phyloP scores from a whole-genome alignment of 2,329 filamentous ascomycete genomes.

The Diaporthe citri region DNA sequence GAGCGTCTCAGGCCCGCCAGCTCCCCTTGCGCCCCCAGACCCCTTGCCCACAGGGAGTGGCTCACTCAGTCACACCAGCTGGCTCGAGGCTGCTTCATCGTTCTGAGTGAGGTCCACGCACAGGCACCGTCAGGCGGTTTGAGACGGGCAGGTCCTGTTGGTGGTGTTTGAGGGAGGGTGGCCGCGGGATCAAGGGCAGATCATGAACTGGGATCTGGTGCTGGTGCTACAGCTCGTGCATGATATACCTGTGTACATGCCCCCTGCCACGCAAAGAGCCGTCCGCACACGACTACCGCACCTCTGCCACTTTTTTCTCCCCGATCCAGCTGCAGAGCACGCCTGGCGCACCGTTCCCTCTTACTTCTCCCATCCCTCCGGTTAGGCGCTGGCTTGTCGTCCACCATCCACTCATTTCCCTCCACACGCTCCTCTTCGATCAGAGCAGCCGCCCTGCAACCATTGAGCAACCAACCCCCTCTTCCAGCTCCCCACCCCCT shows the following conservation, averaged over 20 bases:
- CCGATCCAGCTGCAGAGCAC: slow-evolving; percentile 28
- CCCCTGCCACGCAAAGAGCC: slow-evolving; percentile 14
- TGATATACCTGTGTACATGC: slow-evolving; percentile 29
- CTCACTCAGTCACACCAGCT: slow-evolving; percentile 31
- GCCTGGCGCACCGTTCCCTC: slow-evolving; percentile 39
- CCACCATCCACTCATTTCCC: slow-evolving; percentile 46
- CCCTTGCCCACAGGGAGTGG: slow-evolving; percentile 29
- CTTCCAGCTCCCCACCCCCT: slow-evolving; percentile 15
- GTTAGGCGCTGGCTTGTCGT: slow-evolving; percentile 47
- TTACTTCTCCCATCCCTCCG: slow-evolving; percentile 35
- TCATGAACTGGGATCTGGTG: slow-evolving; percentile 21
- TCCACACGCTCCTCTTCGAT: slow-evolving; percentile 29
- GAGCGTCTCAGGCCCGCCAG: slow-evolving; percentile 31
- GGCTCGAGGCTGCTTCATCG: slow-evolving; percentile 26
- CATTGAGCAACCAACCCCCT: slow-evolving; percentile 21
- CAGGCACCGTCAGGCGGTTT: slow-evolving; percentile 35
- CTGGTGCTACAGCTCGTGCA: slow-evolving; percentile 27
- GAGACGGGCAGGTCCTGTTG: slow-evolving; percentile 28
- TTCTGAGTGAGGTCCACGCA: slow-evolving; percentile 32
- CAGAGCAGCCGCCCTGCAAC: slow-evolving; percentile 28
- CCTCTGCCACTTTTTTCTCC: slow-evolving; percentile 30
- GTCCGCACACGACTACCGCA: slow-evolving; percentile 30
- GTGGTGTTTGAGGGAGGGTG: slow-evolving; percentile 37
- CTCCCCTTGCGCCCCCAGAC: slow-evolving; percentile 26
- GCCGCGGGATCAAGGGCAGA: slow-evolving; percentile 33